phyloP scores from a whole-genome alignment of 2,329 filamentous ascomycete genomes.

The Beauveria bassiana region DNA sequence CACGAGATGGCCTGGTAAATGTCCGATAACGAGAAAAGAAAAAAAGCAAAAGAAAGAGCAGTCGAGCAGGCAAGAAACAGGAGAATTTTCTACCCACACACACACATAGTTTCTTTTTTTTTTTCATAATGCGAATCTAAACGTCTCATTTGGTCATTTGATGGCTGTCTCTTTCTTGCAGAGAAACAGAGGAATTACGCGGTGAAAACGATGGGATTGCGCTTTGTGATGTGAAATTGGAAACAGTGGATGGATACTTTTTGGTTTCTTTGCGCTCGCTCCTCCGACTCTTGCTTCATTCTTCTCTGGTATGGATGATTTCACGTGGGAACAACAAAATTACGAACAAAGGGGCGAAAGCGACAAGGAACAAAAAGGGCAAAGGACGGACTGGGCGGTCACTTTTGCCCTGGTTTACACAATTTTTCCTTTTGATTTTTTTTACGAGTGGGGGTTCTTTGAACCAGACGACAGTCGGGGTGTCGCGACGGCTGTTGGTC shows the following conservation, averaged over 20 bases:
- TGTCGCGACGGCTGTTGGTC: neutral
- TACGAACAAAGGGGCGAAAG: constrained; percentile 8
- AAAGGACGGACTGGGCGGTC: constrained; percentile 5
- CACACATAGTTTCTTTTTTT: constrained; percentile 8
- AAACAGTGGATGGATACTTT: neutral
- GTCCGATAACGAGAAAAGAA: constrained; percentile 21
- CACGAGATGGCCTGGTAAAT: constrained; percentile 99
- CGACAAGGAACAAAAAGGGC: neutral
- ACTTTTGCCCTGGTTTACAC: neutral
- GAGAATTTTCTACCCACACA: constrained; percentile 6
- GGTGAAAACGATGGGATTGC: constrained; percentile 2
- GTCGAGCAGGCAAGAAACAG: constrained; percentile 13
- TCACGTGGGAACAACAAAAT: neutral
- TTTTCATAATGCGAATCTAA: constrained; percentile 11
- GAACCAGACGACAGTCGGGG: neutral
- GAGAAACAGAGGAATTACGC: constrained; percentile 4
- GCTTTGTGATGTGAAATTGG: constrained; percentile 6
- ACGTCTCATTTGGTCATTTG: constrained; percentile 9
- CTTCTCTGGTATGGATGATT: neutral
- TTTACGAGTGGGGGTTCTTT: constrained; percentile 7
- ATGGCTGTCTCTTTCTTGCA: neutral
- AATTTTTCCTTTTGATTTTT: neutral
- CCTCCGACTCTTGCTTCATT: neutral
- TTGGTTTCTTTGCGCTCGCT: neutral
- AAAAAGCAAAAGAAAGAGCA: constrained; percentile 18